Base-by-base conservation (phyloP, 352 stramenopile species). In the Globisporangium middletonii region DNA sequence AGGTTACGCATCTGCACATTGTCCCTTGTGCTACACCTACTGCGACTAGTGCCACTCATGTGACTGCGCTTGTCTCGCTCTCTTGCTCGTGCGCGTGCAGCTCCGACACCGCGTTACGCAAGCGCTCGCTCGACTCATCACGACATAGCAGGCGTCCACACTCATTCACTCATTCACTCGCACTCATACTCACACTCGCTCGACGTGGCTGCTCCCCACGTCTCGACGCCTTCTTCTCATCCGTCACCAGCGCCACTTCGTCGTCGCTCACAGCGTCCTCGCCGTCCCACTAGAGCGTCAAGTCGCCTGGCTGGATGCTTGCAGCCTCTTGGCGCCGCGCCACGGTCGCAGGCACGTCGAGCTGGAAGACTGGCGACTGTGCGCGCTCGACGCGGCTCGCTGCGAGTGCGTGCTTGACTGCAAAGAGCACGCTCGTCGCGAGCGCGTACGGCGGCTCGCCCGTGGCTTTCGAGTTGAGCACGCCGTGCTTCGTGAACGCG, bases 361-460 rank as follows among this genome's bases (percentile, higher is more conserved):
- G 44, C 3, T 72, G 64, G 53, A 83, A 75, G 47, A 73, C 79
- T 8, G 19, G 54, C 13, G 53, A 18, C 55, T 75, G 48, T 67
- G 67, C n/a, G 62, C 80, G 49, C 75, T 95, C 85, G n/a, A 71
- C 57, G 12, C 93, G 79, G 16, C 89, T 91, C 3, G 89, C 76
- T 26, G 83, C 80, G 48, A 99, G 83, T 4, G 95, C 95, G 69
- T 98, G 87, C 63, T 98, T 98, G 59, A 97, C 92, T 1, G 96
- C 96, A 62, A 97, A 98, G 64, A 98, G 97, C 28, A 96, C 94
- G 46, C 83, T 96, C 38, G 79, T 84, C 2, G 89, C 95, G 35
- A 99, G 69, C 63, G 98, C 98, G 59, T 98, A 95, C 28, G 96
- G 95, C 15, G 96, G 96, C 65, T 98, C 96, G 13, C 96, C 96